Conservation (phyloP, 257 asterid genomes). For the Ophiorrhiza pumila region DNA sequence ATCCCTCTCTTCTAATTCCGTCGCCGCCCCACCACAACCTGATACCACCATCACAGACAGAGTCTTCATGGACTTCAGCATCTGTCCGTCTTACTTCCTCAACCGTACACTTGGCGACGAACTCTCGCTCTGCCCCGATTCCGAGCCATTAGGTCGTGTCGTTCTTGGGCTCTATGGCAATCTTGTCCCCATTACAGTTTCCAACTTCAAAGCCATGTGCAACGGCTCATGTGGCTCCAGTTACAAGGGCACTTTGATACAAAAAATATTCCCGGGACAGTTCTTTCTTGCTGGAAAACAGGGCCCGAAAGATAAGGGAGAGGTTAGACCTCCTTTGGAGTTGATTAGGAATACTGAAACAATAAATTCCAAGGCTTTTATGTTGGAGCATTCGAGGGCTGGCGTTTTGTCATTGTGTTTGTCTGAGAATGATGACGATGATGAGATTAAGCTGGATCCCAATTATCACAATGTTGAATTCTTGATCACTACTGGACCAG, state of each 20-base stretch:
- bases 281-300: slow-evolving; percentile 77
- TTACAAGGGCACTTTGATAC: slow-evolving; percentile 77
- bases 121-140: slow-evolving; percentile 60
- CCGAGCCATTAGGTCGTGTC: slow-evolving; percentile 67
- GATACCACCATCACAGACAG: slow-evolving; percentile 87
- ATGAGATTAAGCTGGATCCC: slow-evolving; percentile 60
- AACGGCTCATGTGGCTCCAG: slow-evolving; percentile 65
- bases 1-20: slow-evolving; percentile 33
- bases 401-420: slow-evolving; percentile 75
- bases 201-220: slow-evolving; percentile 86
- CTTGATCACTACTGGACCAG: slow-evolving; percentile 92
- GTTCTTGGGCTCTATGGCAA: slow-evolving; percentile 84
- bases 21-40: slow-evolving; percentile 36
- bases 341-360: slow-evolving; percentile 63
- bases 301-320: slow-evolving; percentile 82
- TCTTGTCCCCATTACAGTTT: slow-evolving; percentile 69
- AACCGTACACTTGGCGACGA: slow-evolving; percentile 78
- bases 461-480: slow-evolving; percentile 86
- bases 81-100: slow-evolving; percentile 76
- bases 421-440: slow-evolving; percentile 86
- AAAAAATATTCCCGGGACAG: slow-evolving; percentile 75
- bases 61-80: slow-evolving; percentile 71
- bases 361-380: slow-evolving; percentile 57
- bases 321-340: slow-evolving; percentile 57
- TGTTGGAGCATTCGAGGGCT: slow-evolving; percentile 64